Evolutionary conservation across 2,329 filamentous ascomycete genomes (phyloP).

Genomic region (Colletotrichum tropicale): DNA sequence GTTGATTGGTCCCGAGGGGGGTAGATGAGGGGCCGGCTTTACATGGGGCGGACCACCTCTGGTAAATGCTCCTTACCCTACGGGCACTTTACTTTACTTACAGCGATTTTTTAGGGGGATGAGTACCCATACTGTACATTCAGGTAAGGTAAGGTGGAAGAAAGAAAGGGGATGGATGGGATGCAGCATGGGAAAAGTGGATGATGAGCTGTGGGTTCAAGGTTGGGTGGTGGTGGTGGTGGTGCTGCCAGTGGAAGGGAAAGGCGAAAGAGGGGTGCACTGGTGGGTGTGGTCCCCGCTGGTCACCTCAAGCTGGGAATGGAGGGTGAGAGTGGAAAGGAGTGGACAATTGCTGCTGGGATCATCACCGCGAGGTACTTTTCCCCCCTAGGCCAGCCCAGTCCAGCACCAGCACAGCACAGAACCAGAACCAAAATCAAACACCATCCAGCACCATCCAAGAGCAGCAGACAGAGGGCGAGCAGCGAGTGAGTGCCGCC

Average conservation of each 20-base stretch:
- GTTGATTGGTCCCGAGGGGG: conserved; percentile 8
- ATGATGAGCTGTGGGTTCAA: neutral
- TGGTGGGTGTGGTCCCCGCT: neutral
- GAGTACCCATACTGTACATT: neutral
- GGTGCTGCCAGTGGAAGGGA: neutral
- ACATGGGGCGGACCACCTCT: neutral
- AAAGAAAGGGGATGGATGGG: neutral
- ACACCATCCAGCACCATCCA: neutral
- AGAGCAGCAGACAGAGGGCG: neutral
- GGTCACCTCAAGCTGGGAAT: neutral
- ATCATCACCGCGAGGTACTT: neutral
- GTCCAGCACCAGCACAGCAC: neutral
- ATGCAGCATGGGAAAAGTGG: neutral
- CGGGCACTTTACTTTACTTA: neutral
- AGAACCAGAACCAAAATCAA: neutral
- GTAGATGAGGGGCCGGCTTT: neutral
- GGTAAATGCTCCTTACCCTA: neutral
- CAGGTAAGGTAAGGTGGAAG: neutral
- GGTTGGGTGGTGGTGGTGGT: neutral
- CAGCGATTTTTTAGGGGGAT: neutral
- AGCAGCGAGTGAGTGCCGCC: neutral
- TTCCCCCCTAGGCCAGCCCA: neutral
- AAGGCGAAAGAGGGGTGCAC: neutral
- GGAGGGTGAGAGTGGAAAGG: neutral
- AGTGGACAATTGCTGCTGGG: neutral